phyloP scores from a whole-genome alignment of 2,329 filamentous ascomycete genomes.

The Colletotrichum trifolii region DNA sequence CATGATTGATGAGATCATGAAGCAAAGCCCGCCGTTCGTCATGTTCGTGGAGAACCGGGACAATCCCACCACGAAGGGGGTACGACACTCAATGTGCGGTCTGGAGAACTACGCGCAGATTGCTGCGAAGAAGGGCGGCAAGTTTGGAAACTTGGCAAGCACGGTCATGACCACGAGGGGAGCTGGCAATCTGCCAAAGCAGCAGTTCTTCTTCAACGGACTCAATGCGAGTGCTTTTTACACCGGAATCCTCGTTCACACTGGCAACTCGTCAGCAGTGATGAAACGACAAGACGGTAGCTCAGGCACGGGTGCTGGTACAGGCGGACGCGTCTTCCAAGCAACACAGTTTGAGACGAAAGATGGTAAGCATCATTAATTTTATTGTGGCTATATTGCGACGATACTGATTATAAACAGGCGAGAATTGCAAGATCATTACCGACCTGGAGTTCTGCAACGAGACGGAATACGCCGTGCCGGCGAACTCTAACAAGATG shows the following conservation, averaged over 20 bases:
- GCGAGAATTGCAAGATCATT: conserved; percentile 85
- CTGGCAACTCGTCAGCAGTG: conserved; percentile 58
- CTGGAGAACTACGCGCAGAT: conserved; percentile 74
- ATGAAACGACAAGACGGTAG: conserved; percentile 44
- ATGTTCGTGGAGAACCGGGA: conserved; percentile 79
- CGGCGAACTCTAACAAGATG: conserved; percentile 76
- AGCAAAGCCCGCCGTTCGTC: conserved; percentile 71
- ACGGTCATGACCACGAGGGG: conserved; percentile 78
- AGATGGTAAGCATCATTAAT: conserved; percentile 64
- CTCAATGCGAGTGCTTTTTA: conserved; percentile 81
- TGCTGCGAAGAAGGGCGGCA: conserved; percentile 65
- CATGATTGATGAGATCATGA: conserved; percentile 65
- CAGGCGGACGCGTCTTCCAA: conserved; percentile 81
- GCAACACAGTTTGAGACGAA: conserved; percentile 82
- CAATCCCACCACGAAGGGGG: conserved; percentile 70
- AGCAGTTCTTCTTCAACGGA: conserved; percentile 86
- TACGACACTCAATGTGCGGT: conserved; percentile 86
- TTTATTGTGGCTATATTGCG: background rate
- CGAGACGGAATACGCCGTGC: conserved; percentile 90
- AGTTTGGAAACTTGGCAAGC: conserved; percentile 57
- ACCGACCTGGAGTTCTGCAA: conserved; percentile 90
- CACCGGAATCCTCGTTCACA: conserved; percentile 77
- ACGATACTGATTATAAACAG: conserved; percentile 50
- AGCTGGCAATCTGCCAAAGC: conserved; percentile 75
- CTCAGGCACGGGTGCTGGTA: conserved; percentile 76